Evolutionary conservation across 805 yeast species (phyloP).

Genomic region (Teunomyces atbi): DNA sequence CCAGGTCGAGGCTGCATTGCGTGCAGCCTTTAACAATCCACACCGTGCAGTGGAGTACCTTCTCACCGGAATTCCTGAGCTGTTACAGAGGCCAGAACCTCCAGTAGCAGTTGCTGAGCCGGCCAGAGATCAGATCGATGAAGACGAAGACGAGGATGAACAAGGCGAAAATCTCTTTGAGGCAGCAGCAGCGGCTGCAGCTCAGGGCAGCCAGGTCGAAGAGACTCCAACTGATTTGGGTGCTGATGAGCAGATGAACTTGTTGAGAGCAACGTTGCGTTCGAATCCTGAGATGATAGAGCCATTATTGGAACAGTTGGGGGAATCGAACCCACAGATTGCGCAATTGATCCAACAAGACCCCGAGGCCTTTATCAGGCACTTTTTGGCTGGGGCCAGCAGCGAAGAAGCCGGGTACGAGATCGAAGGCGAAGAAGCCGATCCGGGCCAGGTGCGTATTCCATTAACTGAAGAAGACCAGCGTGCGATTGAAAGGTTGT

Average conservation of each 20-base stretch:
- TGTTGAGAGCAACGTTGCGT: constrained; percentile 72
- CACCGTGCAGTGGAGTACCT: constrained; percentile 97
- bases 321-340: constrained; percentile 78
- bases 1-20: constrained; percentile 84
- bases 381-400: constrained; percentile 58
- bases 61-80: constrained; percentile 83
- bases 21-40: constrained; percentile 96
- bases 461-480: constrained; percentile 78
- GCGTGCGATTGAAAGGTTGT: constrained; percentile 83
- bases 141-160: constrained; percentile 29
- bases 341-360: constrained; percentile 76
- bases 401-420: constrained; percentile 48
- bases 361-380: constrained; percentile 85
- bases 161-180: constrained; percentile 52
- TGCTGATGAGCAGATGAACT: constrained; percentile 48
- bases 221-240: constrained; percentile 29
- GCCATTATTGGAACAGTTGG: constrained; percentile 76
- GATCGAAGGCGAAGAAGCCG: constrained; percentile 33
- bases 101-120: constrained; percentile 10
- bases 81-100: constrained; percentile 37
- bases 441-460: constrained; percentile 43
- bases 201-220: constrained; percentile 12
- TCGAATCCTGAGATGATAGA: constrained; percentile 88
- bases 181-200: constrained; percentile 43
- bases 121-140: constrained; percentile 23